A percentile compares a stretch with the other conserved stretches of the same genome.
These are phyloP conservation scores for Sequoia sempervirens DNA, from an alignment of 75 land plant genomes.

Conservation along the genomic window DNA sequence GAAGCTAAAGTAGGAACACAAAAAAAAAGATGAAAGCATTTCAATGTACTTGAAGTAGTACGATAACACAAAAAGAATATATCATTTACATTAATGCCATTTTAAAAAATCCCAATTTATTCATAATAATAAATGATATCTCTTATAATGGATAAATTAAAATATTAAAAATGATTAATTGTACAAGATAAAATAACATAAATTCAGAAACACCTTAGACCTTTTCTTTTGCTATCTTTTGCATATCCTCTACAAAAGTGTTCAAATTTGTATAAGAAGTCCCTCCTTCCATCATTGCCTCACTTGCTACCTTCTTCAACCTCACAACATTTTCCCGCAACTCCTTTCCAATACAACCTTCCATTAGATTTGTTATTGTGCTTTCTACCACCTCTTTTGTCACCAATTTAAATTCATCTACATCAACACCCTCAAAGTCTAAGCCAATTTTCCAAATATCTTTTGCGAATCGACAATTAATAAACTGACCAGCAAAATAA, in stretches of 20 bases:
- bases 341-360: not conserved
- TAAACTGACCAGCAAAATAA: conserved; percentile 5
- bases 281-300: not conserved
- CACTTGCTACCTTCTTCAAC: not conserved
- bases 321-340: not conserved
- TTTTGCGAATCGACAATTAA: not conserved
- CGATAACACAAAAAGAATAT: too few species aligned
- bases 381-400: not conserved
- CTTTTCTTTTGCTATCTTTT: not conserved
- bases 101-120: too few species aligned
- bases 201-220: not conserved
- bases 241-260: not conserved
- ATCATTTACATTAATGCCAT: too few species aligned
- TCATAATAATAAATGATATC: too few species aligned
- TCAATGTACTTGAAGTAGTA: too few species aligned
- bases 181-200: not conserved
- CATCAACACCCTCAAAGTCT: not conserved
- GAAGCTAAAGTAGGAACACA: too few species aligned
- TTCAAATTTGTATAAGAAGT: not conserved
- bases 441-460: conserved; percentile 9
- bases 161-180: too few species aligned
- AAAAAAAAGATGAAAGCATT: too few species aligned
- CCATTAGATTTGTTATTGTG: not conserved
- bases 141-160: too few species aligned
- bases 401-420: not conserved